Evolutionary conservation across 2,329 filamentous ascomycete species (phyloP), one percentile per base, ranked within the genome.

Genomic region (Aphanoascus verrucosus): DNA sequence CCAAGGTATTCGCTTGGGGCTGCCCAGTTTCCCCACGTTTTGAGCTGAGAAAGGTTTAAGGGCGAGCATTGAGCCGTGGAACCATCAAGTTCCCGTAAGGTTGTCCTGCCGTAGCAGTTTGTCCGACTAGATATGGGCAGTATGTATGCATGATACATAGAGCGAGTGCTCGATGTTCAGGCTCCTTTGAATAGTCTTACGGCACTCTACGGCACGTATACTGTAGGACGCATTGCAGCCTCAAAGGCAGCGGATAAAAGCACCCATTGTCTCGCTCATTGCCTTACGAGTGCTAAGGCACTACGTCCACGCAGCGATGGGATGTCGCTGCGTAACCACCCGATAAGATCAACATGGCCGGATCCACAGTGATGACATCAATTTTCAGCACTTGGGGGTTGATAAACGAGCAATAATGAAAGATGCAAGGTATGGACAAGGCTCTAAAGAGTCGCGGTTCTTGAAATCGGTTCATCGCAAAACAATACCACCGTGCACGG

Each of bases 291-390:
- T 28, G 23, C 23, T 28, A 28, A 28, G 7, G 23, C 23, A 28
- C 3, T 3, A 28, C 23, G 23, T 28, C 3, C 23, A 28, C 23
- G 7, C 7, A 28, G 23, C 7, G 23, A 28, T 7, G 7, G 23
- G 17, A 38, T 38, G n/a, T 38, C 35, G 35, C n/a, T 15, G 11
- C 35, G n/a, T 28, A 28, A 28, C 23, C 35, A 14, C 35, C 35
- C 35, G 12, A 12, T 44, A 19, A 44, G 43, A 45, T 45, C 43
- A 15, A 23, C 43, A 15, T n/a, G 41, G n/a, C n/a, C n/a, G n/a
- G 11, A 14, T 45, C 43, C 43, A 45, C 43, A 45, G 17, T 45
- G 43, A 45, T 45, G 43, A 45, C 17, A 32, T 45, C n/a, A 45
- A 31, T 11, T 32, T 12, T 32, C 43, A 31, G 43, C 43, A n/a